phyloP scores from a whole-genome alignment of 2,329 filamentous ascomycete genomes.

The Paecilomyces formosus region DNA sequence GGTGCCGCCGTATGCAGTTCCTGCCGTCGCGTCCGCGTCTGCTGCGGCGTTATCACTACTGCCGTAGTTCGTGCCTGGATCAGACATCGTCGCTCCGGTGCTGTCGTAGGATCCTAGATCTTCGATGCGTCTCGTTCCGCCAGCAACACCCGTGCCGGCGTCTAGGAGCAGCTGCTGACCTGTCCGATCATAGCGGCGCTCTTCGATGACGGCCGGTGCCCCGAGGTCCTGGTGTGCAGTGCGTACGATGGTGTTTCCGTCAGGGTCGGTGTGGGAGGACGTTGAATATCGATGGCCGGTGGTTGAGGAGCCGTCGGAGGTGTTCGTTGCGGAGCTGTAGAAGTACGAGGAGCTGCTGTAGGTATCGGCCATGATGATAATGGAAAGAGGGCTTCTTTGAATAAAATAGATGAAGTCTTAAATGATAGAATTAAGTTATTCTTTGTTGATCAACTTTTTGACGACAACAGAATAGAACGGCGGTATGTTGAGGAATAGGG shows the following conservation, averaged over 20 bases:
- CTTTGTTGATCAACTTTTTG: no score
- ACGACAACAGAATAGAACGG: no score
- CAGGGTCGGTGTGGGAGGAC: constrained; percentile 21
- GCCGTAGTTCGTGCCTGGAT: constrained; percentile 6
- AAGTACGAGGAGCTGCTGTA: constrained; percentile 25
- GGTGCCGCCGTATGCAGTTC: constrained; percentile 6
- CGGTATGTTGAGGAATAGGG: not conserved
- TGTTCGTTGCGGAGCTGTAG: constrained; percentile 23
- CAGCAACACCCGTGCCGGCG: constrained; percentile 10
- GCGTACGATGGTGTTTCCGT: constrained; percentile 26
- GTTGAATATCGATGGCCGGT: constrained; percentile 27
- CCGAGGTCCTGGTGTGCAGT: constrained; percentile 28
- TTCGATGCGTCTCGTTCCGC: constrained; percentile 19
- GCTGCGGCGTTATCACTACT: not conserved
- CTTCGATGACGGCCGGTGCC: constrained; percentile 23
- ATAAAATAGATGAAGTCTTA: no score
- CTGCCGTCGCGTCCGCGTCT: not conserved
- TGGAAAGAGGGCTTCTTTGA: no score
- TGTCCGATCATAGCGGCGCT: constrained; percentile 23
- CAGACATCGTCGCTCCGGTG: constrained; percentile 5
- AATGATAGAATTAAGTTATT: no score
- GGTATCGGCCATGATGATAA: constrained; percentile 7
- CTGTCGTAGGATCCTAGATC: constrained; percentile 16
- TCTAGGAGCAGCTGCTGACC: constrained; percentile 20
- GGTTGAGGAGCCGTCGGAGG: constrained; percentile 15